Base-by-base conservation (phyloP, 495 filamentous ascomycete species). In the Xanthoparmelia taractica region DNA sequence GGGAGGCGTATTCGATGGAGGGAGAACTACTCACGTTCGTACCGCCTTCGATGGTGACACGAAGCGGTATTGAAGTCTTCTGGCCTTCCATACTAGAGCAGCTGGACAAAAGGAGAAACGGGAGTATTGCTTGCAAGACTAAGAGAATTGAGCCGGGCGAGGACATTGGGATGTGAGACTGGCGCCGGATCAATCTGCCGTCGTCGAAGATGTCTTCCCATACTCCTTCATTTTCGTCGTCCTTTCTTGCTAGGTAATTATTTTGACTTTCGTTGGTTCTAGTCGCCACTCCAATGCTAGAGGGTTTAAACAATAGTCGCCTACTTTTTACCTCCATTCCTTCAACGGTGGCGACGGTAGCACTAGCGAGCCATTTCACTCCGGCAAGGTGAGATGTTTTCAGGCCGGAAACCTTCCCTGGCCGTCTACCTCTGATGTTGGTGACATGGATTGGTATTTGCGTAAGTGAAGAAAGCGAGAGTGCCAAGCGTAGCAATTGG, bases 91-190 rank as follows among this genome's bases (percentile, higher is more conserved):
- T 25, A 13, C 58, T 20, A 27, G 40, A 57, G 25, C 56, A 61
- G 50, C 17, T 38, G 55, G 54, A 54, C 33, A 67, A 65, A 3
- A 95, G 72, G 4, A 94, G 71, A 71, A 86, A 92, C 0, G 91
- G 91, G 47, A 95, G 82, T 6, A 96, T 73, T 3, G 91, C 87
- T 73, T 96, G 91, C 66, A 94, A 83, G 34, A 93, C 83, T n/a
- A 95, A 77, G 60, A 85, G 76, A 0, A 89, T 80, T 50, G 81
- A 84, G 0, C 64, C 72, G 23, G 69, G 69, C 34, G 69, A 59
- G 20, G 61, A 38, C 61, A 69, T 75, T 17, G 55, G 50, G 20
- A 76, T 71, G 27, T 69, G 37, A 41, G 76, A 74, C 48, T 70
- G 60, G 10, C 60, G 48, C 27, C 67, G 55, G 31, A 65, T n/a